Conservation (phyloP, 2,329 filamentous ascomycete species). For the Aureobasidium namibiae region DNA sequence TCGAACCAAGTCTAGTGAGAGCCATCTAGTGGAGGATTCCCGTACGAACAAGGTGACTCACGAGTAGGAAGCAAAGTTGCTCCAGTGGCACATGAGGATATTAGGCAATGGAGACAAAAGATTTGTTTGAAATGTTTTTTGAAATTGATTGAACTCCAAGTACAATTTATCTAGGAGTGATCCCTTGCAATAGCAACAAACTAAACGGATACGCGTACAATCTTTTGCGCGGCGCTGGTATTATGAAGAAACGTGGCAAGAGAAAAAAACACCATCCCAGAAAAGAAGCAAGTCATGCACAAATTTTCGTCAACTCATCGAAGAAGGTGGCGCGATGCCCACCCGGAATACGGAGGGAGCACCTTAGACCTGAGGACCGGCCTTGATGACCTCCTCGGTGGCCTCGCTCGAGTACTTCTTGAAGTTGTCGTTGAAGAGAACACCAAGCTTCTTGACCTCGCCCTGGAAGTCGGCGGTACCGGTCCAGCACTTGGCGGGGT, state of each 20-base stretch:
- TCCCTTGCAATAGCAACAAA: neutral
- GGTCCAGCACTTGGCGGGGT: slow-evolving; percentile 90
- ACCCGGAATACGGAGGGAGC: neutral
- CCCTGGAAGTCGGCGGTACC: slow-evolving; percentile 71
- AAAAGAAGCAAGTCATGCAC: neutral
- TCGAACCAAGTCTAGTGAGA: too few relatives aligned
- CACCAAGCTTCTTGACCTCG: slow-evolving; percentile 85
- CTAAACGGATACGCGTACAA: neutral
- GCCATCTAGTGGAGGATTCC: too few relatives aligned
- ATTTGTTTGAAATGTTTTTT: neutral
- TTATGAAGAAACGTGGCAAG: neutral
- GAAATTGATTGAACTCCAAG: neutral
- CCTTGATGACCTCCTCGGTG: slow-evolving; percentile 36
- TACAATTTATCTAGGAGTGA: slow-evolving; percentile 7
- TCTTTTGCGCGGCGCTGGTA: slow-evolving; percentile 8
- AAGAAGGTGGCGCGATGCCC: neutral
- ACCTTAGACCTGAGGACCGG: slow-evolving; percentile 28
- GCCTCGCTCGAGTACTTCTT: slow-evolving; percentile 84
- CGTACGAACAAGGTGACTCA: too few relatives aligned
- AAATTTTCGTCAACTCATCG: slow-evolving; percentile 9
- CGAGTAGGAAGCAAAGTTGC: too few relatives aligned
- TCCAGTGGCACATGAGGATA: too few relatives aligned
- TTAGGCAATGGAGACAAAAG: neutral
- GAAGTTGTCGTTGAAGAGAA: slow-evolving; percentile 94
- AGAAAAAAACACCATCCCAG: neutral